Base-by-base conservation (phyloP, 176 grass and related monocot species). In the Ampelocalamus luodianensis region DNA sequence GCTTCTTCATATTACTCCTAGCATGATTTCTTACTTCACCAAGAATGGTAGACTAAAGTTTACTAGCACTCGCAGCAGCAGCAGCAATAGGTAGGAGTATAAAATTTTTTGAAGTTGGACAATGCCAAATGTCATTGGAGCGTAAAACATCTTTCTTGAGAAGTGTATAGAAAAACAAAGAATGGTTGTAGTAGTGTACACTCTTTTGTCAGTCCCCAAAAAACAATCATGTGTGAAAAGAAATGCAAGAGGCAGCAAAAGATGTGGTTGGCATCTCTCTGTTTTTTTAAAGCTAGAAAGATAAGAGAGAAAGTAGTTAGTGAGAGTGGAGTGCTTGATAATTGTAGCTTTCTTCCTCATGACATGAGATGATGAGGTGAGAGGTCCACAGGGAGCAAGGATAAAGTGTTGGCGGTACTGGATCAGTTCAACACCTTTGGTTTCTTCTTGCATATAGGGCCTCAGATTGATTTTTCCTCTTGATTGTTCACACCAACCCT, bases 111-210 rank as follows among this genome's bases (percentile, higher is more conserved):
- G 46, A 48, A 16, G 37, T 18, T 22, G 10, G 8, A 4, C n/a
- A 44, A 29, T 29, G 58, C 4, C 39, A 78, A 63, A 24, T 62
- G 56, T 17, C 42, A 72, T 15, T 27, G 42, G 69, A 48, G 14
- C 51, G 29, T 13, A 50, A 16, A 67, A 66, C 85, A 81, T 58
- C 36, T 87, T 87, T 80, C 68, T 80, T 54, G 76, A 43, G 18
- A 44, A 3, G 23, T 24, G 68, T 11, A 65, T 17, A 74, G 6
- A 24, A 72, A 67, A 78, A 62, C 32, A 24, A 18, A 17, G 24
- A 68, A 58, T 45, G 4, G 68, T 8, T 55, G 46, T 65, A 8
- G 20, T 27, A 24, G 8, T 22, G 10, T 10, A 23, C 36, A 13
- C 16, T 38, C 58, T 60, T 79, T 17, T 27, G 46, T 39, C 22